Evolutionary conservation across 495 filamentous ascomycete species (phyloP), one percentile per base, ranked within the genome.

Genomic region (Astrothelium subdiscretum): DNA sequence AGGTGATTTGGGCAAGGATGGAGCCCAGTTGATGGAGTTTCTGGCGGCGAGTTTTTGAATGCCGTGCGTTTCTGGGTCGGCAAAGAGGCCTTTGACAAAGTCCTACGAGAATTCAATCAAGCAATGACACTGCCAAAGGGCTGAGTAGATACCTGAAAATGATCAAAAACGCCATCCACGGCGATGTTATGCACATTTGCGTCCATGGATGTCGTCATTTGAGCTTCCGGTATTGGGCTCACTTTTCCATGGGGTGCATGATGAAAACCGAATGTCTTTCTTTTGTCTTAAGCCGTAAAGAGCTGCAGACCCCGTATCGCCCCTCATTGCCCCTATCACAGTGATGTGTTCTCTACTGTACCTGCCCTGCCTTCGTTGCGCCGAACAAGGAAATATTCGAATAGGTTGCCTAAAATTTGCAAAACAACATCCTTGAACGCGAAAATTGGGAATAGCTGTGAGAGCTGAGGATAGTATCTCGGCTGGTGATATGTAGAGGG

Each of bases 211-310:
- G 92, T 94, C 0, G 90, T 96, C 94, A 98, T 97, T 76, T 97
- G 94, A 2, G 85, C 87, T 73, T 96, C 89, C 71, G 97, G 94
- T 61, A 97, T 86, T 1, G 90, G 87, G 68, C 83, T 88, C 48
- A 96, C 83, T 58, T 85, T 83, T 32, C 89, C 92, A 65, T 89
- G 87, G 94, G 94, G 72, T 89, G 85, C 60, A 96, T 76, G 67
- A 98, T 97, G 74, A 90, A 89, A 8, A 97, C 85, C 0, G 88
- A 90, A 97, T 86, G 79, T 98, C 94, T 74, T 92, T 92, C 82
- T 97, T 97, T 29, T 90, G 90, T n/a, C 91, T 78, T 6, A 98
- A 80, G n/a, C 94, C 94, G 71, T 96, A 96, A 65, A 98, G 97
- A 20, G 94, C 94, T 1, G 94, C 94, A 3, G 88, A 92, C 0